Conservation (phyloP, 108 stramenopile genomes). For the Cyclotella cryptica region DNA sequence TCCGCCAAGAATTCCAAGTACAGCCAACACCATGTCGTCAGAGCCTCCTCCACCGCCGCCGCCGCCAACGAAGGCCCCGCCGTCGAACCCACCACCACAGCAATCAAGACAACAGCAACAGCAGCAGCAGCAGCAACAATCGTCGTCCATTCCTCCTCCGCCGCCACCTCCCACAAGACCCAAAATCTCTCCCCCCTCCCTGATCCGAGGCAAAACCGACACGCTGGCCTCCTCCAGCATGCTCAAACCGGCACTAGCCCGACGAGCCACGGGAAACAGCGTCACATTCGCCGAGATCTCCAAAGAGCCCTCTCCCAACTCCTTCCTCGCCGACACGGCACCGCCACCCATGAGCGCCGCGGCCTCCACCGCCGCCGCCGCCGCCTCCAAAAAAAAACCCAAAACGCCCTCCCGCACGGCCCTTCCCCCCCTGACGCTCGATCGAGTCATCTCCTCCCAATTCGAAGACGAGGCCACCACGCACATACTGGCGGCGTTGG, state of each 20-base stretch:
- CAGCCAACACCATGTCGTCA: background rate
- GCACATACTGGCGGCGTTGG: slow-evolving; percentile 42
- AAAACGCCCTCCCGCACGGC: background rate
- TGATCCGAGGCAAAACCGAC: background rate
- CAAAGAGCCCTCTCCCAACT: background rate
- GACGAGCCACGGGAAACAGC: slow-evolving; percentile 10
- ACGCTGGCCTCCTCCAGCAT: background rate
- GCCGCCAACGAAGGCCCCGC: background rate
- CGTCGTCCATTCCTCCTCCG: background rate
- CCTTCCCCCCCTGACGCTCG: slow-evolving; percentile 16
- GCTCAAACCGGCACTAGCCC: slow-evolving; percentile 1
- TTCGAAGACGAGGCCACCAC: slow-evolving; percentile 52
- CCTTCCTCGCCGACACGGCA: too few relatives aligned
- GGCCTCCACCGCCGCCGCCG: background rate
- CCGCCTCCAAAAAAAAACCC: background rate
- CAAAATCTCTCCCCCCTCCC: background rate
- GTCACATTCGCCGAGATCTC: slow-evolving; percentile 8
- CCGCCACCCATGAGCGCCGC: background rate
- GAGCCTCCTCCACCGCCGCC: slow-evolving; percentile 1
- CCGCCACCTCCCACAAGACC: background rate
- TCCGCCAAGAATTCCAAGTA: too few relatives aligned
- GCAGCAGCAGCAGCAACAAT: background rate
- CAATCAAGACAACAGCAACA: background rate
- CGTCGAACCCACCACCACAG: background rate
- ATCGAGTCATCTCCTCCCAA: slow-evolving; percentile 28